Evolutionary conservation across 306 rosid genomes (phyloP), one percentile per base, ranked within the genome.

Genomic region (Quillaja saponaria): DNA sequence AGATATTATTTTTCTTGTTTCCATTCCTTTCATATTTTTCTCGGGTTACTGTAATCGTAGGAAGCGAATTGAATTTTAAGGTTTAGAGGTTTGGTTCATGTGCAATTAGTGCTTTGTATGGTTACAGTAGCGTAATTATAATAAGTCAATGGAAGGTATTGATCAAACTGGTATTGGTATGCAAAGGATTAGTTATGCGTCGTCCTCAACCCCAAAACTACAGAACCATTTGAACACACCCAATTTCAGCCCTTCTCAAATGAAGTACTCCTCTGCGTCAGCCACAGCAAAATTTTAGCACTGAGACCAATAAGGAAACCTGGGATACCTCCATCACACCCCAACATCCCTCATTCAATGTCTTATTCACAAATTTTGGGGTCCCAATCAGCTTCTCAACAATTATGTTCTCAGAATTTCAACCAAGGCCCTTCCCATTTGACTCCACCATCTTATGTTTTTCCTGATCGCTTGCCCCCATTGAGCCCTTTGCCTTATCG

Each of bases 261-360:
- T 77, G 76, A n/a, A 86, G 86, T 57, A 49, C 34, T 4, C 39
- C 68, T 31, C 19, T 57, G 64, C 59, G 55, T 47, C 73, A 61
- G 15, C 10, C 66, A 13, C 75, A 83, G 9, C 77, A 77, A 19
- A 72, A 19, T 40, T 25, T 63, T 72, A 75, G 80, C 59, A 67
- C 78, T 14, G 90, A 85, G 77, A 81, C 55, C 25, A 7, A 60
- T 5, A 18, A 83, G 75, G 59, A 71, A 87, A 64, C 78, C 67
- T 58, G 86, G 94, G 2, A 89, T 89, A 12, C 96, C 96, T 52
- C 96, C 95, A 4, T 83, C 86, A 1, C 76, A 81, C 59, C 89
- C 87, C 0, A 76, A 73, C 56, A 35, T 81, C 11, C 57, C 73
- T 51, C 52, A 72, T 56, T 79, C 85, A 9, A 39, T 79, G 14